phyloP scores from a whole-genome alignment of 1,139 yeast genomes.

The Blastobotrys malaysiensis region DNA sequence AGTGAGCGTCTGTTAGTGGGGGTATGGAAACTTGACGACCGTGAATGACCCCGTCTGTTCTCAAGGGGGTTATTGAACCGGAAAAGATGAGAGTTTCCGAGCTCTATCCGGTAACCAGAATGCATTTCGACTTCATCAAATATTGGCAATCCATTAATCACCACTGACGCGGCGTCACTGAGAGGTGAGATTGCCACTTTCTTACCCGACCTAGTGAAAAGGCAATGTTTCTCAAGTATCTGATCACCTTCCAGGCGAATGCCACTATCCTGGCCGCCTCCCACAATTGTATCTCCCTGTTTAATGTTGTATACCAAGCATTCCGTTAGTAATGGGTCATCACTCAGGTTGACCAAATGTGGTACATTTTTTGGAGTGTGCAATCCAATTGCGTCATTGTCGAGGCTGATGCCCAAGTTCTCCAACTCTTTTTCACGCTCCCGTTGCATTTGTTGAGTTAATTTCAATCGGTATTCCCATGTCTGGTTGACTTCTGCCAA shows the following conservation, averaged over 20 bases:
- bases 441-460: conserved; percentile 23
- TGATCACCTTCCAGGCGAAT: conserved; percentile 24
- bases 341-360: conserved; percentile 29
- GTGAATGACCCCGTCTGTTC: background rate
- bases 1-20: background rate
- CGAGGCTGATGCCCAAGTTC: conserved; percentile 27
- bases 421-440: conserved; percentile 27
- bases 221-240: conserved; percentile 25
- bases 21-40: background rate
- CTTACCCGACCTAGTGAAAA: conserved; percentile 18
- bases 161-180: conserved; percentile 17
- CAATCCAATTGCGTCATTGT: conserved; percentile 24
- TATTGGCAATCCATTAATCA: conserved; percentile 24
- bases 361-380: conserved; percentile 28
- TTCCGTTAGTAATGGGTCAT: conserved; percentile 27
- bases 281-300: conserved; percentile 25
- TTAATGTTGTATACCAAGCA: conserved; percentile 28
- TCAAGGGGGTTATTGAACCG: conserved; percentile 28
- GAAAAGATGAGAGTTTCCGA: conserved; percentile 27
- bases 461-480: conserved; percentile 28
- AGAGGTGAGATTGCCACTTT: conserved; percentile 19
- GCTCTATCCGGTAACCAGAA: conserved; percentile 24
- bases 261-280: conserved; percentile 19
- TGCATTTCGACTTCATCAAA: conserved; percentile 15
- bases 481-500: conserved; percentile 25